Evolutionary conservation across 2,329 filamentous ascomycete genomes (phyloP), one percentile per base, ranked within the genome.

Genomic region (Colletotrichum echinochloae): DNA sequence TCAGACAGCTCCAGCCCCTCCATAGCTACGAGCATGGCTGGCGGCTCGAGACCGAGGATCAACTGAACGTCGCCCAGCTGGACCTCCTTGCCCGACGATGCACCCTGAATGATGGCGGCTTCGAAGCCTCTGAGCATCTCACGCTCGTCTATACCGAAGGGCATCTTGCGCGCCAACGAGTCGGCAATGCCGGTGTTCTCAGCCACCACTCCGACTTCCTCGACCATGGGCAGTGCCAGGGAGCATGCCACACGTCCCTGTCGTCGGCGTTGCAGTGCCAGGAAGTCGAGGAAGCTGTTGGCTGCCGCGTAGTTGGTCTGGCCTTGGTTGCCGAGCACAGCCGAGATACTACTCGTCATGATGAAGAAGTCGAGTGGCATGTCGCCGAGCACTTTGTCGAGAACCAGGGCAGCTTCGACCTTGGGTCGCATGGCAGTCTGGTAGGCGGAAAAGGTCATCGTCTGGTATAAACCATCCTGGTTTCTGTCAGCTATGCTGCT

Each of bases 231-330:
- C 78, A 74, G n/a, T n/a, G n/a, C n/a, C n/a, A n/a, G n/a, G n/a
- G n/a, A n/a, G n/a, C n/a, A n/a, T n/a, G n/a, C n/a, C n/a, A n/a
- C n/a, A n/a, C n/a, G n/a, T n/a, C n/a, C n/a, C n/a, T n/a, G n/a
- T n/a, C n/a, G n/a, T n/a, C n/a, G n/a, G n/a, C n/a, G n/a, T n/a
- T n/a, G n/a, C n/a, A n/a, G 41, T 76, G 76, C 1, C 28, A 88
- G 79, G 0, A 84, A 81, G 62, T 88, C 85, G 60, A 85, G 80
- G 74, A 85, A 86, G 61, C 78, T 79, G 73, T 88, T 87, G 4
- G 85, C 87, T 0, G 87, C 86, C 2, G 86, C 84, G 71, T 90
- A 90, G 76, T 88, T 88, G n/a, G 86, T 83, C 71, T 90, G 88
- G 0, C 86, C 86, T 11, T 84, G 83, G 72, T 85, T 88, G 44